Evolutionary conservation across 1,284 basidiomycete genomes (phyloP), one percentile per base, ranked within the genome.

Genomic region (Cryptococcus sp.): DNA sequence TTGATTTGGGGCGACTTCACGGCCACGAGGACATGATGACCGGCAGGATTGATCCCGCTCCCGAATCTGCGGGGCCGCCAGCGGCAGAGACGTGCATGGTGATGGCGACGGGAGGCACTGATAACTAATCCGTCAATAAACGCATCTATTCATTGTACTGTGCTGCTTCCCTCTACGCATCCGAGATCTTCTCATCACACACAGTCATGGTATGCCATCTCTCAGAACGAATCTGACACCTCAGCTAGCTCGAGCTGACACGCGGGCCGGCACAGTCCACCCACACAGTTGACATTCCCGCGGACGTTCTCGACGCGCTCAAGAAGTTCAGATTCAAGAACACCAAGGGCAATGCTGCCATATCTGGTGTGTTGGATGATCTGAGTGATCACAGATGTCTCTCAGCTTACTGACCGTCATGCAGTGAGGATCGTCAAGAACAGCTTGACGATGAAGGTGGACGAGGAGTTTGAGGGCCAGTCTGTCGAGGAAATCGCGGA

Each of bases 371-470:
- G 75, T 68, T 35, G 18, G 36, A 37, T 49, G 16, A 23, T 21
- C 38, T 50, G 40, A 21, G 28, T n/a, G n/a, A 16, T 12, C 12
- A 43, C 2, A 13, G 21, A 24, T 51, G 36, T 51, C 45, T 11
- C 39, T 47, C 18, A 37, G 28, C 8, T 21, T 20, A 15, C 20
- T 21, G 24, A 15, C 28, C 45, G 15, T 4, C 35, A 13, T 13
- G 1, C 46, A 78, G 85, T 92, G 72, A 91, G 91, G 83, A 89
- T 93, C 77, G 87, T 91, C 81, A 91, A 89, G 80, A 73, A 81
- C 39, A 81, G 84, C 67, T 81, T 92, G 57, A 71, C 84, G 63
- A 87, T 94, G 85, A 86, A 87, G 68, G 85, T 90, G 67, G 87
- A 86, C 37, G 88, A 91, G 62, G 83, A 85, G 67, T 86, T 89